Percentiles rank a stretch among this genome's conserved stretches.
Evolutionary conservation across 441 rosid species (phyloP).

Genomic region (Jatropha multifida): DNA sequence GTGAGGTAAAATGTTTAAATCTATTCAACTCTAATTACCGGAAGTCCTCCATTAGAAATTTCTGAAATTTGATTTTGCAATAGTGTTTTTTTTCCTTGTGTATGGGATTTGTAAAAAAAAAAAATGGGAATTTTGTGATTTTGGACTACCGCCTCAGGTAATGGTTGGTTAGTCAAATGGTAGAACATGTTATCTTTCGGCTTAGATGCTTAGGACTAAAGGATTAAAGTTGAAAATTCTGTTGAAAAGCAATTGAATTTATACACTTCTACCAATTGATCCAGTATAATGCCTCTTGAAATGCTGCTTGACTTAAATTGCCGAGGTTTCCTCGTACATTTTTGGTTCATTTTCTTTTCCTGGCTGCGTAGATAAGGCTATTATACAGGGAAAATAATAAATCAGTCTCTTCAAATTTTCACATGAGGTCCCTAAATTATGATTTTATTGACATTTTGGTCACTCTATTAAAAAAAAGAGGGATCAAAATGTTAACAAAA

Average conservation of each 20-base stretch:
- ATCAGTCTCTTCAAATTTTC: too few relatives aligned
- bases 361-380: too few relatives aligned
- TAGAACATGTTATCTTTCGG: constrained; percentile 27
- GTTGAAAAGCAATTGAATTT: constrained; percentile 9
- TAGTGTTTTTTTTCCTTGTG: constrained; percentile 23
- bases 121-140: constrained; percentile 27
- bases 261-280: constrained; percentile 5
- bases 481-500: too few relatives aligned
- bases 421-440: too few relatives aligned
- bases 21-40: constrained; percentile 30
- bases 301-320: neutral
- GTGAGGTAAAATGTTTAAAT: constrained; percentile 50
- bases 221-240: constrained; percentile 2
- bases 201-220: constrained; percentile 23
- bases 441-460: too few relatives aligned
- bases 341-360: too few relatives aligned
- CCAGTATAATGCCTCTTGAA: neutral
- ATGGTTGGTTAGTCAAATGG: constrained; percentile 33
- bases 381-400: too few relatives aligned
- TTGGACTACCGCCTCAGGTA: constrained; percentile 30
- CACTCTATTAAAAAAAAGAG: too few relatives aligned
- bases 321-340: neutral
- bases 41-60: constrained; percentile 20
- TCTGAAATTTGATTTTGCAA: constrained; percentile 31
- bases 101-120: constrained; percentile 34